Percentiles rank a stretch among this genome's conserved stretches.
These are phyloP conservation scores for Dryadomyces quercivorus DNA, from an alignment of 2,329 filamentous ascomycete genomes.

Conservation along the genomic window DNA sequence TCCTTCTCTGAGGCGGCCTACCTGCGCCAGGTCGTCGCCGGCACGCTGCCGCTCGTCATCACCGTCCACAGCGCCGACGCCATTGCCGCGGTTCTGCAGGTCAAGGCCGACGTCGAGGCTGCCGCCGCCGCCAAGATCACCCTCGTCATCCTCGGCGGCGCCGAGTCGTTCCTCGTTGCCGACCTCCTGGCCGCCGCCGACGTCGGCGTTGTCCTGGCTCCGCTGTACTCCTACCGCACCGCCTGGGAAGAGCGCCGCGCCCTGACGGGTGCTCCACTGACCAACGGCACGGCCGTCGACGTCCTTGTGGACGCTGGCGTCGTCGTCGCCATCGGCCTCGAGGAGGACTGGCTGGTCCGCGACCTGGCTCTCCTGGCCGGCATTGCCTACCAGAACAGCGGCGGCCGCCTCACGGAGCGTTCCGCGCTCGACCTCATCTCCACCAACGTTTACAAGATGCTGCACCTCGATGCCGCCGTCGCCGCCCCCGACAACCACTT, in stretches of 20 bases:
- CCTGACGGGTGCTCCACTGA: constrained; percentile 51
- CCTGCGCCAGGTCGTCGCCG: constrained; percentile 40
- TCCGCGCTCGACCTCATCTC: constrained; percentile 46
- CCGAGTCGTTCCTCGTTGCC: constrained; percentile 50
- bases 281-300: constrained; percentile 51
- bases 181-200: constrained; percentile 40
- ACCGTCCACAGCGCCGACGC: constrained; percentile 51
- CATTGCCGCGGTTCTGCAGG: constrained; percentile 44
- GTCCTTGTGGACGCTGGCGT: constrained; percentile 46
- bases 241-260: constrained; percentile 51
- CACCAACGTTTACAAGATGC: constrained; percentile 42
- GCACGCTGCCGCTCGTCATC: constrained; percentile 41
- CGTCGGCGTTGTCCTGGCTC: constrained; percentile 48
- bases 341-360: constrained; percentile 50
- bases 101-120: constrained; percentile 45
- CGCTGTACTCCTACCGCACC: constrained; percentile 40
- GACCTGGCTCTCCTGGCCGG: constrained; percentile 49
- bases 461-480: constrained; percentile 27
- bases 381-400: constrained; percentile 44
- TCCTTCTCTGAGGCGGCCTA: constrained; percentile 36
- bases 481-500: constrained; percentile 31
- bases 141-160: constrained; percentile 49
- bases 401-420: constrained; percentile 38
- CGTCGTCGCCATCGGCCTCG: constrained; percentile 41
- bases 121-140: constrained; percentile 24